Evolutionary conservation across 2,329 filamentous ascomycete genomes (phyloP).

Genomic region (Diaporthe ilicicola): DNA sequence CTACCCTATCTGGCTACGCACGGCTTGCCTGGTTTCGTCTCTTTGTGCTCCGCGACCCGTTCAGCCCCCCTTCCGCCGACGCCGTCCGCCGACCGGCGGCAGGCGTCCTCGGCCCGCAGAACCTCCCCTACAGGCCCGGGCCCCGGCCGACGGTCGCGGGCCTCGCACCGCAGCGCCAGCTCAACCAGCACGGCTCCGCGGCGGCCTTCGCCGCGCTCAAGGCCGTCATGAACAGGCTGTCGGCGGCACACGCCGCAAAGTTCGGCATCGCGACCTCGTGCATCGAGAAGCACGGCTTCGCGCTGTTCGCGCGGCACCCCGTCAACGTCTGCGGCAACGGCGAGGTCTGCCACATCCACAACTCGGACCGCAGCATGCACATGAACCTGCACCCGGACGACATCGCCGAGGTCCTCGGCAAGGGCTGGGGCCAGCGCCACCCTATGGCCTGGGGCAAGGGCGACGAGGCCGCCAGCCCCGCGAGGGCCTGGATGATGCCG

Average conservation of each 20-base stretch:
- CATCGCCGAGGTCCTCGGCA: constrained; percentile 73
- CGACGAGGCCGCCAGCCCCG: neutral
- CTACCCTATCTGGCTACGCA: constrained; percentile 77
- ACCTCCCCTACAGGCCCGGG: constrained; percentile 69
- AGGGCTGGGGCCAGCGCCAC: constrained; percentile 81
- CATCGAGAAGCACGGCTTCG: constrained; percentile 83
- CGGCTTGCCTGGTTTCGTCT: constrained; percentile 77
- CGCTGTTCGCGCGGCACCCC: constrained; percentile 73
- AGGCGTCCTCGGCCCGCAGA: constrained; percentile 64
- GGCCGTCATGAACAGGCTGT: constrained; percentile 60
- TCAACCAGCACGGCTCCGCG: constrained; percentile 69
- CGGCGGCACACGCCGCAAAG: constrained; percentile 50
- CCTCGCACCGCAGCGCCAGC: constrained; percentile 83
- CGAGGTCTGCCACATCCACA: constrained; percentile 85
- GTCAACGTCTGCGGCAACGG: constrained; percentile 77
- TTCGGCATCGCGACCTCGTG: constrained; percentile 74
- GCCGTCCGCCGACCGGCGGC: constrained; percentile 58
- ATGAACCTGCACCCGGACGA: constrained; percentile 83
- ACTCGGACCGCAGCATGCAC: constrained; percentile 79
- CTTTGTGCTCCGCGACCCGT: constrained; percentile 76
- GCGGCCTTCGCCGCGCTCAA: constrained; percentile 65
- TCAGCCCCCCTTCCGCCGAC: constrained; percentile 63
- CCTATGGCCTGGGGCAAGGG: constrained; percentile 70
- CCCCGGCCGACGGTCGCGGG: constrained; percentile 74
- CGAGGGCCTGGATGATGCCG: constrained; percentile 22